Base-by-base conservation (phyloP, 129 eudicot species). In the Solidago caesia region DNA sequence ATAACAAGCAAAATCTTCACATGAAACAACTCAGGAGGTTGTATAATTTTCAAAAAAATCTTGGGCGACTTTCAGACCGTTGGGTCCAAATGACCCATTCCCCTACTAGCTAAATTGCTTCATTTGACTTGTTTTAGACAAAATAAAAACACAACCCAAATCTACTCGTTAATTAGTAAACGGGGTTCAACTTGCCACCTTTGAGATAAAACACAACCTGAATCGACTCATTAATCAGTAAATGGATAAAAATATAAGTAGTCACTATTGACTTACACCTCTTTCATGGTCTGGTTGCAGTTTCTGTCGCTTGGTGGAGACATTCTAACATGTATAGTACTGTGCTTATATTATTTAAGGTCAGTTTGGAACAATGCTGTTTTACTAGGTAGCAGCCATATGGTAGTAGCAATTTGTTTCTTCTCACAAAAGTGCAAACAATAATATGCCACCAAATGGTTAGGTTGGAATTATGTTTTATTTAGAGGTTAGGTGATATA, bases 401-500 rank as follows among this genome's bases (percentile, higher is more conserved):
- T 33, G 39, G 42, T 49, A 52, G 41, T 49, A 9, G 51, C 49
- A 56, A 16, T 68, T 56, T 79, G 62, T 72, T 64, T 72, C 21
- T 65, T 33, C 62, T 65, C 61, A 16, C 57, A 46, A 79, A 43
- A 64, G 78, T 45, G 78, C 63, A 72, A 72, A 79, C 82, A 79
- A 72, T 61, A 79, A 76, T 46, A 79, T 64, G 68, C 68, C 51
- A 64, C 73, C 82, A 79, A 79, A 72, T 72, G 74, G 26, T 79
- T 79, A 79, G 82, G 82, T 79, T 57, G 10, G 73, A 56, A 47
- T 79, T 73, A 72, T 71, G 82, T 79, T 64, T 71, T 6, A 44
- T 72, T 26, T 52, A 44, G 60, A 52, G 78, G 66, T 71, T 79
- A 79, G 82, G 78, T 79, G 68, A 79, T 64, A 27, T 53, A 64